Conservation (phyloP, 192 early-diverging fungal genomes). For the Pilaira anomala region DNA sequence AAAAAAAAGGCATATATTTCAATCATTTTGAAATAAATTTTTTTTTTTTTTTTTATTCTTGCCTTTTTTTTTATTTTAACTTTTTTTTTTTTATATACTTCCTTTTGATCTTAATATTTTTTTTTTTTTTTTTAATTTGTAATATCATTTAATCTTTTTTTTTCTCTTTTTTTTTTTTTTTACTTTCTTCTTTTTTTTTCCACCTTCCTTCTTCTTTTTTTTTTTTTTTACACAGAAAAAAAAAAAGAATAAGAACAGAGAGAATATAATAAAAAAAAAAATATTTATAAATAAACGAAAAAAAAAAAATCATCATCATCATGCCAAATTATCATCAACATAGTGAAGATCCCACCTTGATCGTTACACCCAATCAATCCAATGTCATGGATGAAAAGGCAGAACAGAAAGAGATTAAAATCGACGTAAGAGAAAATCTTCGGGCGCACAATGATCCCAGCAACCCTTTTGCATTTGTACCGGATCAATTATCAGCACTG, state of each 20-base stretch:
- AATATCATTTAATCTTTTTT: not conserved
- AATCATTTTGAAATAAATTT: not conserved
- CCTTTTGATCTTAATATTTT: too few relatives aligned
- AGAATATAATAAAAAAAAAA: not conserved
- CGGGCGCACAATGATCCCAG: conserved; percentile 34
- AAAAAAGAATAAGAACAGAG: too few relatives aligned
- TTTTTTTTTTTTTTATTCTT: not conserved
- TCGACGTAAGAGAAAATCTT: conserved; percentile 2
- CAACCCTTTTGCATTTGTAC: conserved; percentile 50
- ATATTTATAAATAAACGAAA: not conserved
- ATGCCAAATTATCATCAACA: not conserved
- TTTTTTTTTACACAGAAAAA: too few relatives aligned
- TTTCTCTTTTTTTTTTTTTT: too few relatives aligned
- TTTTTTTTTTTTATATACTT: conserved; percentile 9
- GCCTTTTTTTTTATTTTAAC: conserved; percentile 1
- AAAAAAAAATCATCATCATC: not conserved
- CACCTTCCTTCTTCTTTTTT: too few relatives aligned
- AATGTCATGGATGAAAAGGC: conserved; percentile 1
- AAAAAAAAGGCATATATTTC: conserved; percentile 8
- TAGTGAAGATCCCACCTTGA: conserved; percentile 17
- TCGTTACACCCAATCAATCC: not conserved
- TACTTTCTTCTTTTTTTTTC: too few relatives aligned
- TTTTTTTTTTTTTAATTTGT: not conserved
- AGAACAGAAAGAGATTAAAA: too few relatives aligned
- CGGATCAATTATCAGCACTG: conserved; percentile 40